Evolutionary conservation across 108 stramenopile species (phyloP).

Genomic region (Fragilariopsis cylindrus): DNA sequence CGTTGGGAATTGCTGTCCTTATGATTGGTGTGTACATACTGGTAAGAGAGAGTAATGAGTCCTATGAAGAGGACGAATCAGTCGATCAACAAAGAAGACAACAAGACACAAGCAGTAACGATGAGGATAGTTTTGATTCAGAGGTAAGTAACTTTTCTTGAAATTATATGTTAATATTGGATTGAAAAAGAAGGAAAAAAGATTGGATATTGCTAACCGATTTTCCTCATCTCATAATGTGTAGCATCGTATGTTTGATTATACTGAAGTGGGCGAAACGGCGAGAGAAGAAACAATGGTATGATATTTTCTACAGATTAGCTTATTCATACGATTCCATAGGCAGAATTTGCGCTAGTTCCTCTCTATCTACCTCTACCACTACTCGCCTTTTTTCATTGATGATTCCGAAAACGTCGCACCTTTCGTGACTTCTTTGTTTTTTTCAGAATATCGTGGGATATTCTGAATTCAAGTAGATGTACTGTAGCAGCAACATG

Average conservation of each 20-base stretch:
- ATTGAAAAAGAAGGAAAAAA: not conserved
- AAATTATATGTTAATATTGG: not conserved
- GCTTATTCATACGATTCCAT: too few relatives aligned
- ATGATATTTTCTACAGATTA: not conserved
- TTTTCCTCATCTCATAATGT: not conserved
- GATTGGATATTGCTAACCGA: not conserved
- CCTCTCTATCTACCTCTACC: too few relatives aligned
- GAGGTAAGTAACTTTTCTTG: not conserved
- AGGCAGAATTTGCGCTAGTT: too few relatives aligned
- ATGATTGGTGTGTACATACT: constrained; percentile 65
- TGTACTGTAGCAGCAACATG: too few relatives aligned
- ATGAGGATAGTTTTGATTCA: not conserved
- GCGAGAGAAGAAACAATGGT: not conserved
- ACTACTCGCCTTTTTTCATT: too few relatives aligned
- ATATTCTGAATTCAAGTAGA: too few relatives aligned
- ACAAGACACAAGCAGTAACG: not conserved
- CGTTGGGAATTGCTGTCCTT: constrained; percentile 57
- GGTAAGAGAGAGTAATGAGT: constrained; percentile 23
- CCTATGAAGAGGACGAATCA: constrained; percentile 3
- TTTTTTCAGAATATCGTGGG: too few relatives aligned
- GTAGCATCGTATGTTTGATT: not conserved
- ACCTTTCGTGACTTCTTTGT: too few relatives aligned
- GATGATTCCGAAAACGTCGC: too few relatives aligned
- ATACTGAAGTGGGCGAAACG: constrained; percentile 6
- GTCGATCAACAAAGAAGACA: not conserved